Conservation (phyloP, 441 rosid species). For the Isatis lusitanica region DNA sequence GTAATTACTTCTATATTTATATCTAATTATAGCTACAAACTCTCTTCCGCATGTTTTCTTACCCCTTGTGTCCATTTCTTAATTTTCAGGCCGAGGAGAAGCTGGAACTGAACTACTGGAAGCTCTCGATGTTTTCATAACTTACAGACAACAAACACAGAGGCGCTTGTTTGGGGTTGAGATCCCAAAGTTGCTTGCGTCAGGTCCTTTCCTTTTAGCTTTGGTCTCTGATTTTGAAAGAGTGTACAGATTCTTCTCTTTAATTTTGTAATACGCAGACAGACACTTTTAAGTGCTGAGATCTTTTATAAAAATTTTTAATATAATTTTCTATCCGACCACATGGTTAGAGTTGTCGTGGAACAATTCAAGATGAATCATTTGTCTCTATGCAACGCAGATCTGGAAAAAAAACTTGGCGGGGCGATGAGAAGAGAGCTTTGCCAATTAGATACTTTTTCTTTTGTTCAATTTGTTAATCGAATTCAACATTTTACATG, state of each 20-base stretch:
- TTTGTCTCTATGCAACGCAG: slow-evolving; percentile 15
- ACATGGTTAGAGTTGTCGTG: slow-evolving; percentile 8
- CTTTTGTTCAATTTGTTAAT: not conserved
- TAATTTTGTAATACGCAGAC: slow-evolving; percentile 28
- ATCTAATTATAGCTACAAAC: slow-evolving; percentile 19
- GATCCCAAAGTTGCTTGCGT: slow-evolving; percentile 30
- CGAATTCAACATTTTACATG: slow-evolving; percentile 32
- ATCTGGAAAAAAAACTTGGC: not conserved
- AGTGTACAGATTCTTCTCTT: slow-evolving; percentile 40
- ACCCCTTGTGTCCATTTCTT: slow-evolving; percentile 14
- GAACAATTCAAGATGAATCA: not conserved
- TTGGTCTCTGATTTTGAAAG: slow-evolving; percentile 28
- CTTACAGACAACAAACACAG: slow-evolving; percentile 21
- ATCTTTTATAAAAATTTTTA: not conserved
- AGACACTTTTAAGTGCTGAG: slow-evolving; percentile 18
- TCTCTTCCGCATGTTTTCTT: slow-evolving; percentile 1
- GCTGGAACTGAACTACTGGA: slow-evolving; percentile 58
- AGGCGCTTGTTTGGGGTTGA: slow-evolving; percentile 17
- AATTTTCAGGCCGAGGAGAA: slow-evolving; percentile 92
- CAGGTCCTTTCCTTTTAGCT: slow-evolving; percentile 50
- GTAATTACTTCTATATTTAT: slow-evolving; percentile 67
- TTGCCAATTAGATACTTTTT: not conserved
- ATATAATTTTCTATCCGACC: slow-evolving; percentile 1
- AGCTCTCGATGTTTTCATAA: not conserved
- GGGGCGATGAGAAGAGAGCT: not conserved